Evolutionary conservation across 176 grass and related monocot species (phyloP), one percentile per base, ranked within the genome.

Genomic region (maize (Zea mays)): DNA sequence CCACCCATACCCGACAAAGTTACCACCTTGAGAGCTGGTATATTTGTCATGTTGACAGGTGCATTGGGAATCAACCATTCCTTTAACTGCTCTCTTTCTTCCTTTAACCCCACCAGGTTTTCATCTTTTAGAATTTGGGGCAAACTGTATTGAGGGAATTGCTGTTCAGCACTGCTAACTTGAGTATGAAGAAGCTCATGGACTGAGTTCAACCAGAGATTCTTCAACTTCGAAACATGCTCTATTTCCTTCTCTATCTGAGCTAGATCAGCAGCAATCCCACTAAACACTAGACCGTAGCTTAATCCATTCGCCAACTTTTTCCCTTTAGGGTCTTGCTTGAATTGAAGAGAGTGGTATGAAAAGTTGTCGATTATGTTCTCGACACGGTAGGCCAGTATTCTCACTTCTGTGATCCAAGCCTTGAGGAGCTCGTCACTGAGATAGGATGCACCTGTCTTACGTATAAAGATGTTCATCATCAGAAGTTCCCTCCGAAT

Each of bases 1-100:
- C 73, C 82, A 20, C 82, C 82, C 82, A 84, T 84, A 66, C 73
- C 82, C 27, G 27, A 12, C 46, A 84, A 3, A 84, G 12, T 3
- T 42, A 84, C 51, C 38, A 84, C 71, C 3, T 49, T 44, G 6
- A 52, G 65, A 42, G 6, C 36, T 78, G 37, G 8, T 11, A 21
- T 34, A 20, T 38, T 2, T 1, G 19, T 6, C 48, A 27, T 27
- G 27, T 27, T 27, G 27, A 27, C 27, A 27, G 27, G 27, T 27
- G 27, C 27, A 27, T 27, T 27, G 27, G 27, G 27, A 27, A 12
- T 36, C 33, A 82, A 8, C 41, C 54, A 74, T 71, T 82, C 8
- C 11, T 5, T 45, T 14, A 82, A 15, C 0, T 38, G 68, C 36
- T 74, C 13, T 0, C 20, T 82, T n/a, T 45, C 4, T 6, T 61